A percentile compares a stretch with the other conserved stretches of the same genome.
phyloP scores from a whole-genome alignment of 2,329 filamentous ascomycete species.

The Didymella segeticola region DNA sequence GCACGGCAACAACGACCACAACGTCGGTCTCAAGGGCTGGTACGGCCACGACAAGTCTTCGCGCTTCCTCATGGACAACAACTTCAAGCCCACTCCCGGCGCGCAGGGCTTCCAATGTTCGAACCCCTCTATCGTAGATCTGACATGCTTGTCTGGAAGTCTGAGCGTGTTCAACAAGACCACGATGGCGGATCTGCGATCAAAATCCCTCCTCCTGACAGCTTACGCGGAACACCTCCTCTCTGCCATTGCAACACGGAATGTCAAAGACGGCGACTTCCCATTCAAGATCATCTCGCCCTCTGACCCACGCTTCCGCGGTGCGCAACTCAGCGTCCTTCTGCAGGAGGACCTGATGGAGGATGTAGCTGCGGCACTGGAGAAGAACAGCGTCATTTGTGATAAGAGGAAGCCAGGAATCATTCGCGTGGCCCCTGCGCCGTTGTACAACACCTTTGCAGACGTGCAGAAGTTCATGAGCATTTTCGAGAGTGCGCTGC shows the following conservation, averaged over 20 bases:
- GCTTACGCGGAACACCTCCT: slow-evolving; percentile 61
- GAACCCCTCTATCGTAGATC: slow-evolving; percentile 81
- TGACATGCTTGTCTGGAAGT: slow-evolving; percentile 76
- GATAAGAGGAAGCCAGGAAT: slow-evolving; percentile 88
- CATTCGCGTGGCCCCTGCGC: slow-evolving; percentile 81
- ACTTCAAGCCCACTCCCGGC: slow-evolving; percentile 76
- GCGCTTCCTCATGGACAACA: slow-evolving; percentile 83
- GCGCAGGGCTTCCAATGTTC: slow-evolving; percentile 82
- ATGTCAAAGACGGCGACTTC: slow-evolving; percentile 26
- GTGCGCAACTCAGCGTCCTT: slow-evolving; percentile 80
- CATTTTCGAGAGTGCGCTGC: slow-evolving; percentile 57
- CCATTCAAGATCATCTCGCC: slow-evolving; percentile 69
- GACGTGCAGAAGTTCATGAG: slow-evolving; percentile 63
- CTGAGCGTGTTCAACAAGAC: slow-evolving; percentile 77
- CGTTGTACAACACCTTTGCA: slow-evolving; percentile 80
- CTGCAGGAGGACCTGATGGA: slow-evolving; percentile 74
- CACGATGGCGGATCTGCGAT: slow-evolving; percentile 69
- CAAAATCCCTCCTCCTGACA: slow-evolving; percentile 75
- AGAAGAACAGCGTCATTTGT: slow-evolving; percentile 73
- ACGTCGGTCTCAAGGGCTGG: slow-evolving; percentile 78
- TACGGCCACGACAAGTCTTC: slow-evolving; percentile 81
- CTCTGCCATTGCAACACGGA: slow-evolving; percentile 27
- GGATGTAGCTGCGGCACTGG: slow-evolving; percentile 67
- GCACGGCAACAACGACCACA: slow-evolving; percentile 69
- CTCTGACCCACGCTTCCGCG: slow-evolving; percentile 68